Base-by-base conservation (phyloP, 2,329 filamentous ascomycete species). In the Clathrospora elynae region DNA sequence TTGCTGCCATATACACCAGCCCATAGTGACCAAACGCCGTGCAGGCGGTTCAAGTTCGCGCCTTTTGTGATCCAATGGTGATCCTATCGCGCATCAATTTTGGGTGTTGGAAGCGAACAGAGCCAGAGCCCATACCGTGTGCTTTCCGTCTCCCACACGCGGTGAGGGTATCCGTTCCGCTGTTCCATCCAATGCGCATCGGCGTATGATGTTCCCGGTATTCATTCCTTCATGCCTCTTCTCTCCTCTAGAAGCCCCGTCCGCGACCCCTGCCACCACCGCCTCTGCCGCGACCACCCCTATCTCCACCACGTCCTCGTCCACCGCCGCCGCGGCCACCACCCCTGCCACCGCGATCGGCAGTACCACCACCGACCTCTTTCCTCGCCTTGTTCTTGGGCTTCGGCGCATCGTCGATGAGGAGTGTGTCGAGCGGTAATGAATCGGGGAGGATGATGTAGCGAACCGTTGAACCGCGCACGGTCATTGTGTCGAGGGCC, bases 361-460 rank as follows among this genome's bases (percentile, higher is more conserved):
- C n/a, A n/a, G n/a, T n/a, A 32, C 75, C 68, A 30, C 78, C 73
- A 31, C 75, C 71, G 5, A 73, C 80, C 76, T 97, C 93, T 80
- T 99, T 99, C 68, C 92, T 84, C 17, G 93, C 92, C 84, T 99
- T 99, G 78, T 99, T 99, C 87, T 97, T 97, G 49, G 93, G 92
- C 79, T 99, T 99, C 36, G 92, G 90, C 64, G 90, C 85, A 74
- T 99, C 93, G 71, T 99, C 93, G 60, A 99, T 90, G 51, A 99
- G 81, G 38, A 99, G 81, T 26, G 92, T 96, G 73, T 99, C 93
- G 55, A 99, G 82, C 25, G 92, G 92, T 64, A 99, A 81, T 53
- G 88, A 93, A 76, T 99, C 93, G 42, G 93, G 93, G 8, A 99
- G 86, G 70, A 99, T 96, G 71, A 88, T 92, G 76, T 96, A 96